Conservation (phyloP, 495 filamentous ascomycete species). For the Aspergillus biplanus region DNA sequence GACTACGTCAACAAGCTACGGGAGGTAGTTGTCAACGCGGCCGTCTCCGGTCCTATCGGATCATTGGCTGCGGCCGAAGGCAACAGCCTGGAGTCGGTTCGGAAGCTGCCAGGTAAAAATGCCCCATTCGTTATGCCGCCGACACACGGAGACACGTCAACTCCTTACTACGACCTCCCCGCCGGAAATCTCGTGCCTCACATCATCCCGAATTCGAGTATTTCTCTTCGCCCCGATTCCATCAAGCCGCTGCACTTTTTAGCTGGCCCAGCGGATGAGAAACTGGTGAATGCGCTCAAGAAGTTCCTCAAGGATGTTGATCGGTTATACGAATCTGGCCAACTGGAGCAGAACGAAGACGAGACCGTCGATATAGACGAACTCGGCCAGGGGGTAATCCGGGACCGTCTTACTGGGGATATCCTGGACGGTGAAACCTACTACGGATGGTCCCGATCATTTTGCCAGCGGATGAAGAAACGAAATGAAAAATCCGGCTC, state of each 20-base stretch:
- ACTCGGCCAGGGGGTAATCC: conserved; percentile 68
- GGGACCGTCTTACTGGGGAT: conserved; percentile 64
- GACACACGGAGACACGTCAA: conserved; percentile 74
- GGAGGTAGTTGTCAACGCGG: conserved; percentile 56
- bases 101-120: conserved; percentile 49
- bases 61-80: conserved; percentile 33
- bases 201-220: conserved; percentile 73
- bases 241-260: conserved; percentile 76
- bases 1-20: conserved; percentile 63
- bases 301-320: conserved; percentile 69
- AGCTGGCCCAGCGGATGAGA: conserved; percentile 71
- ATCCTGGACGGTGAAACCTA: conserved; percentile 69
- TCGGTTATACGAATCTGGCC: conserved; percentile 55
- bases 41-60: conserved; percentile 30
- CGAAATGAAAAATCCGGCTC: conserved; percentile 41
- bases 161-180: conserved; percentile 82
- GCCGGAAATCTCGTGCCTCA: conserved; percentile 81
- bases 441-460: conserved; percentile 82
- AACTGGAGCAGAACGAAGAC: conserved; percentile 43
- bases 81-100: conserved; percentile 24
- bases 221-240: conserved; percentile 69
- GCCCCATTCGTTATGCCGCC: conserved; percentile 72
- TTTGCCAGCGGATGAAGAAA: conserved; percentile 81
- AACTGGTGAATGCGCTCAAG: conserved; percentile 67
- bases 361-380: conserved; percentile 65